A percentile compares a stretch with the other conserved stretches of the same genome.
Conservation (phyloP, 768 basidiomycete species). For the Chlorophyllum brunneum region DNA sequence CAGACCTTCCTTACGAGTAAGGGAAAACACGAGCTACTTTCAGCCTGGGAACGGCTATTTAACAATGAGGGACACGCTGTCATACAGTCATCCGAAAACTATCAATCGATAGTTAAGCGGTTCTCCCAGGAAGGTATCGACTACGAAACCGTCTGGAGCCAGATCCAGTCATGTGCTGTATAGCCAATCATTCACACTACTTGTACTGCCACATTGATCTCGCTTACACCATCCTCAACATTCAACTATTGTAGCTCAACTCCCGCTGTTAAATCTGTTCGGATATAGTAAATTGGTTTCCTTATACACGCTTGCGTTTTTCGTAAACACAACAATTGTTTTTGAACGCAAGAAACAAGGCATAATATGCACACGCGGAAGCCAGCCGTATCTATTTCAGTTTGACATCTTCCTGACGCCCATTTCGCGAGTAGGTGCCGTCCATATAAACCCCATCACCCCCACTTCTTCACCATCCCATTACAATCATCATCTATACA, state of each 20-base stretch:
- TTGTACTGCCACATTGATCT: no score
- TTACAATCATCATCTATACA: neutral
- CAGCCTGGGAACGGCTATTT: conserved; percentile 24
- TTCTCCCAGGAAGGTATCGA: conserved; percentile 27
- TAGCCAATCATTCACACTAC: neutral
- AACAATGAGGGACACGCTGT: neutral
- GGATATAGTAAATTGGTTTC: no score
- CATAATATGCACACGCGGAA: neutral
- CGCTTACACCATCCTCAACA: no score
- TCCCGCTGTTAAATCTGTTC: no score
- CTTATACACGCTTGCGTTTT: no score
- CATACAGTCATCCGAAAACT: conserved; percentile 17
- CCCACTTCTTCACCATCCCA: neutral
- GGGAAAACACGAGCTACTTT: conserved; percentile 22
- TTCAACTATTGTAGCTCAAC: no score
- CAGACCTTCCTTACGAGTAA: conserved; percentile 23
- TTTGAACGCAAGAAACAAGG: no score
- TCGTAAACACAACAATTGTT: no score
- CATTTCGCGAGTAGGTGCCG: neutral
- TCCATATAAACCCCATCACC: neutral
- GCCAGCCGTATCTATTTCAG: neutral
- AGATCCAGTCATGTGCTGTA: conserved; percentile 1
- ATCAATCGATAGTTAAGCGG: conserved; percentile 22
- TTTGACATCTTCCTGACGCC: neutral
- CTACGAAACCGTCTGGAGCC: conserved; percentile 27